A percentile compares a stretch with the other conserved stretches of the same genome.
Evolutionary conservation across 805 yeast species (phyloP).

Genomic region (Metschnikowia similis): DNA sequence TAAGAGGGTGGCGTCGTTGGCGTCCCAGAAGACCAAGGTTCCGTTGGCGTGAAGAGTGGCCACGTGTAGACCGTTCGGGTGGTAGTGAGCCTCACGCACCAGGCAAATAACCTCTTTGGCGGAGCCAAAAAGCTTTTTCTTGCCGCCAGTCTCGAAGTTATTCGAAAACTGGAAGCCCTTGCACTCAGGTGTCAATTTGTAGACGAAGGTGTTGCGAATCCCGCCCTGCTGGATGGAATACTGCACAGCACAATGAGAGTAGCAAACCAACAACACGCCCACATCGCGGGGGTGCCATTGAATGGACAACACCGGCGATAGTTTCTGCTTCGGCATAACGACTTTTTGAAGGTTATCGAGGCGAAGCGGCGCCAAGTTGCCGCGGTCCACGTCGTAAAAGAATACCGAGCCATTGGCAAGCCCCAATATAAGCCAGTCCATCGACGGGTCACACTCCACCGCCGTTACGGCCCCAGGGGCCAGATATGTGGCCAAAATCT

Average conservation of each 20-base stretch:
- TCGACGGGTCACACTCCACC: constrained; percentile 74
- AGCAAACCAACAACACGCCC: constrained; percentile 71
- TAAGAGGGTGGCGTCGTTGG: constrained; percentile 65
- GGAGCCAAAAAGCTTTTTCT: constrained; percentile 37
- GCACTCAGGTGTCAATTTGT: constrained; percentile 61
- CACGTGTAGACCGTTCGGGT: constrained; percentile 88
- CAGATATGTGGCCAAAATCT: constrained; percentile 54
- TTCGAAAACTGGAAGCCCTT: constrained; percentile 49
- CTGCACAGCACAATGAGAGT: constrained; percentile 61
- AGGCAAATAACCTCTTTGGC: constrained; percentile 32
- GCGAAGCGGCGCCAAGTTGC: constrained; percentile 57
- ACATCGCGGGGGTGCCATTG: constrained; percentile 88
- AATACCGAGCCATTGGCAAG: constrained; percentile 67
- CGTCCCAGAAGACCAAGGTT: constrained; percentile 90
- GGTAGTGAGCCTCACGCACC: constrained; percentile 61
- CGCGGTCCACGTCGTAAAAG: constrained; percentile 80
- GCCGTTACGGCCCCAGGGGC: constrained; percentile 67
- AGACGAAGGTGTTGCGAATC: constrained; percentile 53
- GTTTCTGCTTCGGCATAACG: constrained; percentile 51
- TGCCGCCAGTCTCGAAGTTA: constrained; percentile 33
- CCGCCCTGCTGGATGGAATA: constrained; percentile 63
- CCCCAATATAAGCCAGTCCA: constrained; percentile 86
- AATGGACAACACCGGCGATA: constrained; percentile 63
- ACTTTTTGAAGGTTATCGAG: constrained; percentile 67
- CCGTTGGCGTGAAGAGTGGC: constrained; percentile 80